Conservation (phyloP, 192 early-diverging fungal species). For the Linnemannia schmuckeri region DNA sequence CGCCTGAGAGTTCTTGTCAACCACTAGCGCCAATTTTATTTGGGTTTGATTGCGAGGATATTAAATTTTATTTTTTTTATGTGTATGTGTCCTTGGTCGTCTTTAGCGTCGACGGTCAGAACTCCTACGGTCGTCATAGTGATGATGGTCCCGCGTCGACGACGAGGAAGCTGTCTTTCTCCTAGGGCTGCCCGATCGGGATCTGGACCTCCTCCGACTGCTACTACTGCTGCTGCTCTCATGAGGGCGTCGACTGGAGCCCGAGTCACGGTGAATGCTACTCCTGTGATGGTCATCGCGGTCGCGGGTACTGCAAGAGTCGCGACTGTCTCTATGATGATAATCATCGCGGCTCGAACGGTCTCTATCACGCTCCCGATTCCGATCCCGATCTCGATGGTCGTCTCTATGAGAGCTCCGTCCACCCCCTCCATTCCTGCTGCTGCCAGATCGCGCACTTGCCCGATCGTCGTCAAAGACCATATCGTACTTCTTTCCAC, state of each 20-base stretch:
- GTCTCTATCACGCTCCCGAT: conserved; percentile 16
- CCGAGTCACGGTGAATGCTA: conserved; percentile 6
- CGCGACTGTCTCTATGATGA: conserved; percentile 16
- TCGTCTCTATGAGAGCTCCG: conserved; percentile 4
- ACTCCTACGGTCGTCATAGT: background rate
- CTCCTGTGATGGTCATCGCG: background rate
- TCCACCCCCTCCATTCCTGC: background rate
- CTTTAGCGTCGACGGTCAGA: conserved; percentile 3
- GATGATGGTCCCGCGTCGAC: too few species aligned
- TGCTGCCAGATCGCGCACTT: background rate
- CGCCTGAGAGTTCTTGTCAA: background rate
- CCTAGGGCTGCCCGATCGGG: conserved; percentile 39
- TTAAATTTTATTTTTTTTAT: background rate
- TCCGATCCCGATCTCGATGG: conserved; percentile 10
- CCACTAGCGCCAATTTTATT: background rate
- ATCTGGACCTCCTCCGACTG: conserved; percentile 13
- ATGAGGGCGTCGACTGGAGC: background rate
- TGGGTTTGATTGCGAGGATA: background rate
- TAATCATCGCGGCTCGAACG: background rate
- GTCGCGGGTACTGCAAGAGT: conserved; percentile 19
- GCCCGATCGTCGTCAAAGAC: conserved; percentile 59
- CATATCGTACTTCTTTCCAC: conserved; percentile 60
- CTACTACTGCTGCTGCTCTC: conserved; percentile 8
- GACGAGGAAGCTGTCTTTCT: background rate
- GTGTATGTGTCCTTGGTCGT: background rate